These are phyloP conservation scores for Schwanniomyces sp. DNA, from an alignment of 805 yeast genomes.

Conservation along the genomic window DNA sequence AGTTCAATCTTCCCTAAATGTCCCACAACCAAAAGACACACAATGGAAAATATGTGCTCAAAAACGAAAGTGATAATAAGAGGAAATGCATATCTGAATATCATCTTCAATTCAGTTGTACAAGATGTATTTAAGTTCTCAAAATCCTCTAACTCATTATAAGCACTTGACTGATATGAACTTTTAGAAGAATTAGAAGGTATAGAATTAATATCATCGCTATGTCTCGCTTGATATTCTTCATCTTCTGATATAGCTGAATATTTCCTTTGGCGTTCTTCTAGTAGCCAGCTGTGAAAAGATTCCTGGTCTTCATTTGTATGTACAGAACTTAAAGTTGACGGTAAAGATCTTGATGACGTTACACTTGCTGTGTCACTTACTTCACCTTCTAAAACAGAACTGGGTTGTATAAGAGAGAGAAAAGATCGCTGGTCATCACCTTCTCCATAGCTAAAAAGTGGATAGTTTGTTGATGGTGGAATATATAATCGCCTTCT, in stretches of 20 bases:
- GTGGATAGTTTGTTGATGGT: conserved; percentile 43
- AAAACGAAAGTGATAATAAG: conserved; percentile 40
- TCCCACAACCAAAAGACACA: conserved; percentile 44
- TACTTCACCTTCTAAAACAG: conserved; percentile 26
- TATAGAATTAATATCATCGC: not conserved
- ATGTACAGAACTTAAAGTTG: conserved; percentile 36
- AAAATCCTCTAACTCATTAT: conserved; percentile 30
- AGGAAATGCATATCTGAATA: conserved; percentile 37
- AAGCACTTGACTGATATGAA: conserved; percentile 6
- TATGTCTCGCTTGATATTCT: conserved; percentile 11
- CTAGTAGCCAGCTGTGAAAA: conserved; percentile 43
- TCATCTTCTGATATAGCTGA: conserved; percentile 16
- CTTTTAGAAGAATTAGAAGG: not conserved
- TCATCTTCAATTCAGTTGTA: conserved; percentile 24
- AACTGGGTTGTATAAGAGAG: conserved; percentile 37
- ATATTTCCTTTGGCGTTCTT: conserved; percentile 41
- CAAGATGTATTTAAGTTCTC: conserved; percentile 26
- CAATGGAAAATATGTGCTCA: conserved; percentile 45
- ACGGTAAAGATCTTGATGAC: conserved; percentile 42
- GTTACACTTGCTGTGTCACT: conserved; percentile 43
- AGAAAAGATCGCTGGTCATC: conserved; percentile 45
- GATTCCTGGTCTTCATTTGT: conserved; percentile 38
- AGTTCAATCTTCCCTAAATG: conserved; percentile 45
- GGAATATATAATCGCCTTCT: conserved; percentile 43
- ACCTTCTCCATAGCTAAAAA: conserved; percentile 43